Evolutionary conservation across 1,284 basidiomycete genomes (phyloP), one percentile per base, ranked within the genome.

Genomic region (Melampsora larici-populina): DNA sequence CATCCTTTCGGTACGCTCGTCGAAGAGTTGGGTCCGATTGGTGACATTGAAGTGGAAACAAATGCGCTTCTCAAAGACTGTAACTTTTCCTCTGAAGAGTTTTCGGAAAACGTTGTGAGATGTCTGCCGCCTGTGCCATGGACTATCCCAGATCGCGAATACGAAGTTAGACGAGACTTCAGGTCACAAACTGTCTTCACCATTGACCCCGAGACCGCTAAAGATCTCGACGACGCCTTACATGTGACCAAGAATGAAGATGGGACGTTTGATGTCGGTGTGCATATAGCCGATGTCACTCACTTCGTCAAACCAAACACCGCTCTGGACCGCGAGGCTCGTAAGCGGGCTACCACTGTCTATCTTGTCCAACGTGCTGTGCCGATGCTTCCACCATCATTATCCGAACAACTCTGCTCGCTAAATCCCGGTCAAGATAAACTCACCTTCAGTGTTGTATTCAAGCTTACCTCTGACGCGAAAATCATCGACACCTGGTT

Each of bases 1-100:
- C 97, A 99, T 88, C 97, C 97, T 24, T 99, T 99, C 84, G 97
- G 97, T 79, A 97, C 96, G 46, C 87, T 99, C 51, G 96, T 98
- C 51, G 97, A 99, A 84, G 95, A 98, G 84, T 89, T 99, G 67
- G 97, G 97, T 55, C 91, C 93, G n/a, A 99, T 99, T 80, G 97
- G 97, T 60, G 92, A 98, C 81, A 90, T 95, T 70, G 94, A 98
- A 85, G 95, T 97, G 9, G 96, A 99, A 85, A 98, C 96, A 0
- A 94, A 93, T 80, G 97, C 97, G 17, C 86, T 99, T 78, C 88
- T 99, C 81, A 98, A 98, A 85, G 96, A 99, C 84, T 97, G 94
- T 87, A 97, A 98, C 79, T 84, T 84, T 76, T 81, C 83, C 2
- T 81, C 81, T 6, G 79, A 82, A 67, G 81, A 81, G 17, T 85